Percentiles rank a stretch among this genome's conserved stretches.
Evolutionary conservation across 768 basidiomycete species (phyloP).

Genomic region (Leucogyrophana mollusca): DNA sequence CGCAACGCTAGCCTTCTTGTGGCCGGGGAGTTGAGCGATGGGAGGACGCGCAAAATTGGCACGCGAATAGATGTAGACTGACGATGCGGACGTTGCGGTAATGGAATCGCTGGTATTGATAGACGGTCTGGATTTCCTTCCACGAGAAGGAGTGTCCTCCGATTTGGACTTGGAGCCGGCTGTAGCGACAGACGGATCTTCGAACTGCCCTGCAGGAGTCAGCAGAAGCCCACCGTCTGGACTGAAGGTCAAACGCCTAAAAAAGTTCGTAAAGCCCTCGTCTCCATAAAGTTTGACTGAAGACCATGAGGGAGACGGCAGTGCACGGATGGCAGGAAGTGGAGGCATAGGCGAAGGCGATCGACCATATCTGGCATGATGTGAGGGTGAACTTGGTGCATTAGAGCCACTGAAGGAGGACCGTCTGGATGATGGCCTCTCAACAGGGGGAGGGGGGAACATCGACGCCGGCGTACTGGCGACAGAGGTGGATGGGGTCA

Average conservation of each 20-base stretch:
- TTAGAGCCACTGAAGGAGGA: constrained; percentile 78
- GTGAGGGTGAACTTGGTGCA: constrained; percentile 71
- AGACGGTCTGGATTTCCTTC: constrained; percentile 55
- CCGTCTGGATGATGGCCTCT: constrained; percentile 59
- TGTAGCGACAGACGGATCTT: constrained; percentile 74
- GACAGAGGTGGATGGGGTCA: constrained; percentile 69
- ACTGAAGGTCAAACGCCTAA: constrained; percentile 89
- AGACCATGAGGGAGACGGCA: constrained; percentile 61
- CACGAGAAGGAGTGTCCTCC: constrained; percentile 48
- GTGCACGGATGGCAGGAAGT: constrained; percentile 85
- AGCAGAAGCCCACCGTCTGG: constrained; percentile 92
- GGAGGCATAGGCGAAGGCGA: constrained; percentile 91
- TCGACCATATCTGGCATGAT: constrained; percentile 67
- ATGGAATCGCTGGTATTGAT: constrained; percentile 33
- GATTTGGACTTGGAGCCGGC: constrained; percentile 35
- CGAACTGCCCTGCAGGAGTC: constrained; percentile 96
- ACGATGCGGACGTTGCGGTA: constrained; percentile 43
- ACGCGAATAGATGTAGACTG: constrained; percentile 93
- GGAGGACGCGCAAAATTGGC: constrained; percentile 93
- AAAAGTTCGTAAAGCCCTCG: constrained; percentile 94
- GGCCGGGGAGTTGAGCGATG: constrained; percentile 92
- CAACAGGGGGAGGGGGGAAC: constrained; percentile 45
- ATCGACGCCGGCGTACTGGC: constrained; percentile 61
- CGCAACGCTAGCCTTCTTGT: constrained; percentile 93
- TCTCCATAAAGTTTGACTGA: constrained; percentile 89